Evolutionary conservation across 345 rosid species (phyloP).

Genomic region (Atalantia buxifolia): DNA sequence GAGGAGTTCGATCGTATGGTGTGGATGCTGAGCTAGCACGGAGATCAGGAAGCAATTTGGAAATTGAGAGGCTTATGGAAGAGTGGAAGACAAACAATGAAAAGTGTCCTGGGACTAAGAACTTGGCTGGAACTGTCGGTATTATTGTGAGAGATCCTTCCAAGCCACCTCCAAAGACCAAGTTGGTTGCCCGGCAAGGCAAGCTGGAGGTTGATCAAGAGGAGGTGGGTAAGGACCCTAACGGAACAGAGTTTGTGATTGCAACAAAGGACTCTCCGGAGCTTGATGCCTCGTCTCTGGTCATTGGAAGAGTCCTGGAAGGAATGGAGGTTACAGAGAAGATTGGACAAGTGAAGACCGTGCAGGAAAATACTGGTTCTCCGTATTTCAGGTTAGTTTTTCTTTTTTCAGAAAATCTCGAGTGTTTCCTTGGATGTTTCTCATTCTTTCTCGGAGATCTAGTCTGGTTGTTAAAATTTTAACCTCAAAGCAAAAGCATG

Average conservation of each 20-base stretch:
- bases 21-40: conserved; percentile 73
- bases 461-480: too few relatives aligned
- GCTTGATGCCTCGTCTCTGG: conserved; percentile 67
- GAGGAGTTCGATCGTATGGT: conserved; percentile 84
- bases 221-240: conserved; percentile 53
- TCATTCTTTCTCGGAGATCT: too few relatives aligned
- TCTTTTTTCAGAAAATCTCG: not conserved
- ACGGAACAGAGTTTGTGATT: conserved; percentile 83
- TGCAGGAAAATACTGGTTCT: conserved; percentile 72
- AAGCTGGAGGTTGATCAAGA: conserved; percentile 72
- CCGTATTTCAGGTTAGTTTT: conserved; percentile 79
- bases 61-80: conserved; percentile 33
- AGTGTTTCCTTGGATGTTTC: not conserved
- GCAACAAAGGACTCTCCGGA: conserved; percentile 69
- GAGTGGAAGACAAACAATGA: conserved; percentile 61
- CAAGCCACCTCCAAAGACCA: conserved; percentile 77
- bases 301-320: conserved; percentile 71
- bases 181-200: conserved; percentile 71
- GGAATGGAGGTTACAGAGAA: conserved; percentile 72
- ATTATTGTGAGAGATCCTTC: conserved; percentile 74
- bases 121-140: conserved; percentile 63
- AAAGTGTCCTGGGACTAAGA: conserved; percentile 47
- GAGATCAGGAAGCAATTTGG: conserved; percentile 43
- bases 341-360: conserved; percentile 69
- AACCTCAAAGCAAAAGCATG: too few relatives aligned